Evolutionary conservation across 352 stramenopile genomes (phyloP), one percentile per base, ranked within the genome.

Genomic region (Nothophytophthora sp.): DNA sequence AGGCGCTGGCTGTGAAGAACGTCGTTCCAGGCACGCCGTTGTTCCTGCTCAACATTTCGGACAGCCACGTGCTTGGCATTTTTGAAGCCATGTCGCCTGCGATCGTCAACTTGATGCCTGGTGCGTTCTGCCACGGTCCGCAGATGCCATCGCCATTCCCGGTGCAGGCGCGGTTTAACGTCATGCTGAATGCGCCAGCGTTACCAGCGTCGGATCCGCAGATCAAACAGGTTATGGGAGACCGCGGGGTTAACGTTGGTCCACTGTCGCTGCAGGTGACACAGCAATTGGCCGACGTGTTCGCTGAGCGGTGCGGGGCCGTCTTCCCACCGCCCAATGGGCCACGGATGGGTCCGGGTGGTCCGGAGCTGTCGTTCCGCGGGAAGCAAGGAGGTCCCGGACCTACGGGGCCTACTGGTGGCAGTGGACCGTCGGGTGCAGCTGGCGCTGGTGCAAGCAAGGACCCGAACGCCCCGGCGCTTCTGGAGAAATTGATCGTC

Each of bases 1-100:
- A 96, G 24, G 37, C 64, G 9, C 28, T 87, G 11, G 81, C 82
- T 4, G 57, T 64, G 34, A 72, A 88, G 37, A 66, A 90, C 19
- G 67, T 96, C 11, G 56, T 59, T n/a, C 81, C 79, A 1, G 87
- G 87, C 15, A 90, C 79, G 13, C 81, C 85, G n/a, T 50, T 96
- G 19, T 95, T 95, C 44, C 53, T 96, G 29, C 61, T 96, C 28
- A 95, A 96, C 58, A 70, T 92, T 55, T 86, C 83, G 29, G 85
- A 95, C 45, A 73, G 76, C n/a, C 83, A 95, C 28, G 35, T 96
- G 15, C 64, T 96, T 18, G 87, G 87, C 10, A 71, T 95, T 20
- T 96, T 96, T 18, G 85, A 96, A 59, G 87, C 87, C 18, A 55
- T 90, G 20, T 86, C 82, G 19, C 81, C 85, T 3, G 62, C 78